These are phyloP conservation scores for Cutaneotrichosporon sp. DNA, from an alignment of 1,284 basidiomycete species.

Conservation along the genomic window DNA sequence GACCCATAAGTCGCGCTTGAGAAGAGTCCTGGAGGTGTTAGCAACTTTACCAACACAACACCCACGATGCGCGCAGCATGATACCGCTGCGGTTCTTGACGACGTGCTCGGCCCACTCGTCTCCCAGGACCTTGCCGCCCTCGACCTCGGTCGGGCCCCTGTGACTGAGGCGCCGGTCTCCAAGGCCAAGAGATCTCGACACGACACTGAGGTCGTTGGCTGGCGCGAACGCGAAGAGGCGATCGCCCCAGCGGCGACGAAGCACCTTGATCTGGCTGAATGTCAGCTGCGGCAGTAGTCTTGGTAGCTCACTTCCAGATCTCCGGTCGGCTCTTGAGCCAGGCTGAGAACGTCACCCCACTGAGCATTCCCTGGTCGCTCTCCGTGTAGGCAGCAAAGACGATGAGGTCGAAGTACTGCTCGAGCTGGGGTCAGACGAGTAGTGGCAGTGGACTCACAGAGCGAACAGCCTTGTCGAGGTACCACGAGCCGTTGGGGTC, in stretches of 20 bases:
- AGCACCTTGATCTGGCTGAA: slow-evolving; percentile 78
- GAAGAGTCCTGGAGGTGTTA: slow-evolving; percentile 21
- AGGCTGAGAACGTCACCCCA: slow-evolving; percentile 74
- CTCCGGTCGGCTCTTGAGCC: slow-evolving; percentile 85
- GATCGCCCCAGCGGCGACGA: slow-evolving; percentile 70
- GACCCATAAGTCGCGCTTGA: slow-evolving; percentile 87
- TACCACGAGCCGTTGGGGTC: slow-evolving; percentile 57
- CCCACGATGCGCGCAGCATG: slow-evolving; percentile 79
- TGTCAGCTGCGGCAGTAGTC: slow-evolving; percentile 13
- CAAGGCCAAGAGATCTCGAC: slow-evolving; percentile 45
- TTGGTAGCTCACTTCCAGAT: slow-evolving; percentile 77
- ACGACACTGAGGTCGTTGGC: slow-evolving; percentile 72
- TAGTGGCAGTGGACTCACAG: slow-evolving; percentile 32
- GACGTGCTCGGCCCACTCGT: slow-evolving; percentile 91
- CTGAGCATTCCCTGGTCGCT: slow-evolving; percentile 63
- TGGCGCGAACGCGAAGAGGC: slow-evolving; percentile 82
- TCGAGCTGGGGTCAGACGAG: slow-evolving; percentile 52
- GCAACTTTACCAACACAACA: slow-evolving; percentile 17
- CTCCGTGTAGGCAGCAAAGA: slow-evolving; percentile 89
- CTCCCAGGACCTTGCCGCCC: slow-evolving; percentile 82
- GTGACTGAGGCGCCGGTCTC: slow-evolving; percentile 18
- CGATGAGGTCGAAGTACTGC: slow-evolving; percentile 84
- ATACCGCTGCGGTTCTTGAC: slow-evolving; percentile 92
- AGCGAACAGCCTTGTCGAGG: slow-evolving; percentile 54
- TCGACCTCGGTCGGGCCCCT: slow-evolving; percentile 59